Evolutionary conservation across 2,329 filamentous ascomycete genomes (phyloP), one percentile per base, ranked within the genome.

Genomic region (Paraconiothyrium sp.): DNA sequence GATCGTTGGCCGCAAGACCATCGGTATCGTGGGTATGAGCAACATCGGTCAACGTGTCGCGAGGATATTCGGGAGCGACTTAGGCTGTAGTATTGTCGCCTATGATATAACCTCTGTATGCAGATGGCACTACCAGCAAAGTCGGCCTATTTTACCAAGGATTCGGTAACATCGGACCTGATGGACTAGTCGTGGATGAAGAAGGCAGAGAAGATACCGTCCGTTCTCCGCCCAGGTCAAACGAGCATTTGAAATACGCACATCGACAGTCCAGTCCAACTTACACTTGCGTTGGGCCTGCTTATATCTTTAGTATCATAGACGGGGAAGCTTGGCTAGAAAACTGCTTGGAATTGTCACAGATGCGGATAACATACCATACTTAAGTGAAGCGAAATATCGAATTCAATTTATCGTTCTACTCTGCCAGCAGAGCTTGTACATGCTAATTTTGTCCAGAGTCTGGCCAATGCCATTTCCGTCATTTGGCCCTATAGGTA

Each of bases 21-120:
- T 82, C 52, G 82, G 81, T 1, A 79, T 84, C 41, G 72, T 85
- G 34, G 83, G 83, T 1, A 84, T 84, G 72, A 83, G 83, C 1
- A 76, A 72, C 37, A 71, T 72, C 39, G 70, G 68, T 7, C 59
- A 63, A 10, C 51, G 34, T 16, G 68, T 71, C 0, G 68, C 69
- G 8, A 52, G 30, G 6, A 69, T 70, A 37, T 70, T 68, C 27
- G 54, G 74, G 49, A 75, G 59, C 70, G 41, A 68, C 79, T 30
- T 81, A 76, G 7, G 83, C 79, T 78, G 74, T 72, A 58, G 76
- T 80, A n/a, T 70, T 79, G 30, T 81, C 13, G 76, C 72, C 0
- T 81, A 77, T 50, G 78, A 81, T 56, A 1, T 58, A 81, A 0
- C 79, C 79, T 0, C 70, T 82, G 0, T 76, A 81, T 56, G 58